Evolutionary conservation across 2,329 filamentous ascomycete species (phyloP).

Genomic region (Pyricularia sp.): DNA sequence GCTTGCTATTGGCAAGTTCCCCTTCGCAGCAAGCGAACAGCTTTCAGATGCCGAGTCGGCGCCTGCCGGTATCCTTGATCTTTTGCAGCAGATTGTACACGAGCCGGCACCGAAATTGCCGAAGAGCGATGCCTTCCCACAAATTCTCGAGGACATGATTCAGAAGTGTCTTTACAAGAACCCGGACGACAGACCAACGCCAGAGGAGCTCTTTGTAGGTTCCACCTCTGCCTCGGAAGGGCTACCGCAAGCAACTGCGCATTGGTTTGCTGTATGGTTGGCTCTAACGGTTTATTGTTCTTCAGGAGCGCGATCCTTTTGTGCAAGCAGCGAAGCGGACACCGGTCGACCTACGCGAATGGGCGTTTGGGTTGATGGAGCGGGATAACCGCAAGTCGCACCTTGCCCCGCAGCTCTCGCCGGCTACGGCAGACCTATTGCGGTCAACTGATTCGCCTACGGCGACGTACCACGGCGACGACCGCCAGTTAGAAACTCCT

Average conservation of each 20-base stretch:
- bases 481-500: slow-evolving; percentile 42
- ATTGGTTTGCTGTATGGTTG: slow-evolving; percentile 1
- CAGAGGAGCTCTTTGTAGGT: slow-evolving; percentile 81
- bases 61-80: slow-evolving; percentile 87
- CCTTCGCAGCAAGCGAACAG: slow-evolving; percentile 66
- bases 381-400: slow-evolving; percentile 92
- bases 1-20: slow-evolving; percentile 91
- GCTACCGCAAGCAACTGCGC: not conserved
- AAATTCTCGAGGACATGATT: slow-evolving; percentile 91
- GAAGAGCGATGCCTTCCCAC: slow-evolving; percentile 93
- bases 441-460: slow-evolving; percentile 47
- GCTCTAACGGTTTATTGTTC: slow-evolving; percentile 12
- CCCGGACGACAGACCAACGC: slow-evolving; percentile 78
- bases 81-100: slow-evolving; percentile 93
- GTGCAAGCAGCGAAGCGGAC: slow-evolving; percentile 93
- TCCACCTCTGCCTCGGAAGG: not conserved
- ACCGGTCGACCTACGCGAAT: slow-evolving; percentile 83
- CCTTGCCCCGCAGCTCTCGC: slow-evolving; percentile 66
- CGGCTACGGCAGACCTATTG: slow-evolving; percentile 64
- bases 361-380: slow-evolving; percentile 90
- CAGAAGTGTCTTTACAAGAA: slow-evolving; percentile 90
- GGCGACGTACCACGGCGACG: slow-evolving; percentile 29
- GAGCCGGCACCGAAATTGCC: slow-evolving; percentile 87
- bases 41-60: slow-evolving; percentile 63
- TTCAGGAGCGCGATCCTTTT: slow-evolving; percentile 80